Base-by-base conservation (phyloP, 257 asterid genomes). In the Penstemon barbatus region DNA sequence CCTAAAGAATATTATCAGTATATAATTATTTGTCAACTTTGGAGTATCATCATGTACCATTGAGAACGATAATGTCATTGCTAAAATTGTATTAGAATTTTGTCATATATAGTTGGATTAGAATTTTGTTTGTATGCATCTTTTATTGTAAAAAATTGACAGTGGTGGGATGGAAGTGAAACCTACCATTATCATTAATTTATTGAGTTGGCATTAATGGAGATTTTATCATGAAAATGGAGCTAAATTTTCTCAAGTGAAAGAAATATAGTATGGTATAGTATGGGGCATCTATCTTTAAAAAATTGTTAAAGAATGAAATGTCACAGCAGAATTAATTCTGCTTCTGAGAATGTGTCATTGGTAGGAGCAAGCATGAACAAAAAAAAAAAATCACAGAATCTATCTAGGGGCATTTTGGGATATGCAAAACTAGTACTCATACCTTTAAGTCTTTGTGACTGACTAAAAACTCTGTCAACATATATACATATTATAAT, bases 391-490 rank as follows among this genome's bases (percentile, higher is more conserved):
- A n/a, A n/a, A 70, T 41, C 52, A 36, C 70, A 61, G 69, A 62
- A 68, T 75, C 71, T 38, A 68, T 75, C 71, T 38, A 61, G 73
- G 73, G 77, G 68, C 52, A 78, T 46, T 58, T 18, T 69, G 74
- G 72, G 45, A 62, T 60, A 55, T 25, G 49, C 15, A n/a, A 9
- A 44, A 39, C 61, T 53, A 25, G 18, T 15, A 15, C 18, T 15
- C 18, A 15, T 15, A 15, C 18, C 2, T 2, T 25, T 25, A 25
- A 25, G 33, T 25, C 33, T 25, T 25, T 25, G 3, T 25, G 33
- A 25, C 33, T 1, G 33, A 25, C 33, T 25, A 1, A 25, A 25
- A 25, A 25, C 18, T 15, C 18, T 15, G 18, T 15, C 18, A 15
- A 15, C 18, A 15, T 15, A 15, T 15, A 15, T 15, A 15, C 18